Base-by-base conservation (phyloP, 1,139 yeast genomes). In the Lodderomyces elongisporus region DNA sequence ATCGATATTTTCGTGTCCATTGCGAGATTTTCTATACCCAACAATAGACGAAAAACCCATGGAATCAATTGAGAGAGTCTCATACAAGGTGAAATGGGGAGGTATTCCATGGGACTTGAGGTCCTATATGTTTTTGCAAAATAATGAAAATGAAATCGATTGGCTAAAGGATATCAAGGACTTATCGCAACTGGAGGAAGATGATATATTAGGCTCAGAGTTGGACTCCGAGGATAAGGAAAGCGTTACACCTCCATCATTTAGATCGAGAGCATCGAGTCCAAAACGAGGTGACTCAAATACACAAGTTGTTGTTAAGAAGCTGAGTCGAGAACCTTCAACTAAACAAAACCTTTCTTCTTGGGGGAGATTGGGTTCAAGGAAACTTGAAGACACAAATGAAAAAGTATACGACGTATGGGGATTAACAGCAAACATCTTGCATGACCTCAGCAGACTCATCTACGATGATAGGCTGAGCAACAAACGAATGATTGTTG, bases 341-440 rank as follows among this genome's bases (percentile, higher is more conserved):
- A 17, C 33, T 4, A 27, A 30, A 13, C 27, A 24, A 12, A 34
- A 37, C 28, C 38, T 36, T 34, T 31, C 37, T 28, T 38, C 38
- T 15, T 68, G 74, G 74, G 74, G 74, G 2, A 51, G 65, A 38
- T 45, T 56, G 25, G 75, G 75, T 2, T 54, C 69, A 12, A 48
- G 73, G 33, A 46, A 64, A 17, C 60, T 64, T 38, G 50, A 61
- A 5, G 55, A 46, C 12, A 62, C 70, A 7, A 60, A 65, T 39
- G 66, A 65, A 37, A 63, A 62, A 41, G 58, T 71, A 28, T 74
- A 82, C 49, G 85, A 83, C 47, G 85, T 88, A 3, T 88, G 96
- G 96, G 96, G 96, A 0, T 59, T 88, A 30, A 88, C 96, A 0
- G 95, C 96, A 3, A 83, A 85, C 47, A 85, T 88, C 6, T 56